Base-by-base conservation (phyloP, 768 basidiomycete genomes). In the Pleurotus platypus region DNA sequence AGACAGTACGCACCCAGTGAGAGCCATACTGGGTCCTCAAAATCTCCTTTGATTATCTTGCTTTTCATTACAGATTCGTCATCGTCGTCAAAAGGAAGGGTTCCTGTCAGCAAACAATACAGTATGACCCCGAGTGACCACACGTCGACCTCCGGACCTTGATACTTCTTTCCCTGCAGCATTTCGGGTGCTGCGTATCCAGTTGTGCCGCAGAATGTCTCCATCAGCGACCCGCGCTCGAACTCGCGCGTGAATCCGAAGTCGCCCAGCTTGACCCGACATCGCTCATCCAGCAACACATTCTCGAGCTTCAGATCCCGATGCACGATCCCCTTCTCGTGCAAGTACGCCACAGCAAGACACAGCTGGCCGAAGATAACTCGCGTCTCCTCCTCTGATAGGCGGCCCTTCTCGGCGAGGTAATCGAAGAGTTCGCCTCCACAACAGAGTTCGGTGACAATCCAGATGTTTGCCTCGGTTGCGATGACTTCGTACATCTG, bases 341-440 rank as follows among this genome's bases (percentile, higher is more conserved):
- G 97, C 22, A 97, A 79, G 71, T 95, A 95, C 18, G 89, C 92
- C 18, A 98, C 90, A 0, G 94, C 95, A 8, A 98, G 86, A 65
- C 90, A 91, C 4, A 98, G 76, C 68, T 98, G 94, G n/a, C 97
- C 96, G 67, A 99, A 97, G n/a, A 98, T 72, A 18, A 89, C 73
- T 63, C 84, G 83, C 3, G 92, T 79, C 72, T 99, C 97, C 42
- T 86, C 83, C 70, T 96, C 93, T 18, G 82, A 74, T 54, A 98
- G 70, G 2, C 95, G 82, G 18, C 94, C 92, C 64, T 96, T 92
- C 77, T 99, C 97, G 12, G 90, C 92, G 20, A 99, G 87, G 67
- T 98, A 98, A 72, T 98, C 97, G 72, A 98, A 99, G 26, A 99
- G 83, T 71, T 99, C 97, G 40, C 97, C 97, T 8, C 97, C 97